A percentile compares a stretch with the other conserved stretches of the same genome.
Conservation (phyloP, 768 basidiomycete species). For the Tylopilus vinaceipallidus region DNA sequence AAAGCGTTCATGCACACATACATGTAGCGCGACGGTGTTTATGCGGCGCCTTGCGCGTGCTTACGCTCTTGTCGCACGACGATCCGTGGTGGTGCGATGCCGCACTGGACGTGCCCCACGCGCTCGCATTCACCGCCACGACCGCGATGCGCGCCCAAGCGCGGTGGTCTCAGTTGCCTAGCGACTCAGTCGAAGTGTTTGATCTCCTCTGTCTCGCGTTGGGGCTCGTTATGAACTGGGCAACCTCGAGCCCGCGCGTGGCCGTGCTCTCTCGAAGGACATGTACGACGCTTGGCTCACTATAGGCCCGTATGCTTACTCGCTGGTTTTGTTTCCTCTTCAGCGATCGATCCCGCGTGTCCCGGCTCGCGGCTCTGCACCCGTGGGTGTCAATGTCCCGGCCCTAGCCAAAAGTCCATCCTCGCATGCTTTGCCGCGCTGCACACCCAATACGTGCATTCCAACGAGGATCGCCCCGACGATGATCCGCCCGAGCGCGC, state of each 20-base stretch:
- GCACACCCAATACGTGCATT: constrained; percentile 40
- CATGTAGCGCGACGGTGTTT: constrained; percentile 47
- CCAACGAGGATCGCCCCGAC: too few relatives aligned
- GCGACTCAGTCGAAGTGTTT: constrained; percentile 41
- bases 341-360: constrained; percentile 58
- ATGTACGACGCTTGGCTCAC: constrained; percentile 39
- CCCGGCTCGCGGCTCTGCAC: constrained; percentile 47
- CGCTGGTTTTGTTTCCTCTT: background rate
- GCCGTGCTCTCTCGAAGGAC: constrained; percentile 46
- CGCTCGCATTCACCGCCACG: constrained; percentile 48
- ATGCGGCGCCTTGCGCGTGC: constrained; percentile 59
- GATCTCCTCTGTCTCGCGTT: constrained; percentile 75
- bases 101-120: constrained; percentile 45
- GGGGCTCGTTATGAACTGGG: constrained; percentile 73
- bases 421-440: constrained; percentile 51
- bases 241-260: constrained; percentile 54
- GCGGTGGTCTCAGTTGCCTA: constrained; percentile 15
- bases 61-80: constrained; percentile 70
- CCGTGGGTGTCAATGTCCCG: constrained; percentile 50
- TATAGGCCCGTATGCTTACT: too few relatives aligned
- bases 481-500: constrained; percentile 37
- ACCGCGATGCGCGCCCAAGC: constrained; percentile 43
- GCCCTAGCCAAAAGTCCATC: constrained; percentile 40
- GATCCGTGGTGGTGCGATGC: constrained; percentile 54
- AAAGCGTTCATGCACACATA: too few relatives aligned